Percentiles rank a stretch among this genome's conserved stretches.
phyloP scores from a whole-genome alignment of 2,329 filamentous ascomycete species.

The Paecilomyces fulvus region DNA sequence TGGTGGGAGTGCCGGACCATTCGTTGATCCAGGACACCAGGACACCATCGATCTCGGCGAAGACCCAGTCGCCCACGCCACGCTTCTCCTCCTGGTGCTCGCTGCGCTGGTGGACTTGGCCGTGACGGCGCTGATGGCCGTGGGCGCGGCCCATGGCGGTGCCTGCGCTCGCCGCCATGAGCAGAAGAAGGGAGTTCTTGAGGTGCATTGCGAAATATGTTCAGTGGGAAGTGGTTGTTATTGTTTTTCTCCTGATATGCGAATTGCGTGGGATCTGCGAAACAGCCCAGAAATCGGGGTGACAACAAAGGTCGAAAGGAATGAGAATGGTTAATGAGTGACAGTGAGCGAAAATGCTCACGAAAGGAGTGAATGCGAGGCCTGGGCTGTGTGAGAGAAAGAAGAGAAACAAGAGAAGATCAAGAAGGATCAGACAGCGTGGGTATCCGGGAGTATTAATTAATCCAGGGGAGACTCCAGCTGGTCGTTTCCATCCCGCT shows the following conservation, averaged over 20 bases:
- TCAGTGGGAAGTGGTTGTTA: conserved; percentile 2
- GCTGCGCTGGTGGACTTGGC: conserved; percentile 11
- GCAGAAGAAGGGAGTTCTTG: conserved; percentile 28
- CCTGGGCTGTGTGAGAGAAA: conserved; percentile 2
- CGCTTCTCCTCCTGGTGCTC: conserved; percentile 16
- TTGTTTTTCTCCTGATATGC: not conserved
- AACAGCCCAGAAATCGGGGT: not conserved
- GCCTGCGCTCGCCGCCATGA: conserved; percentile 29
- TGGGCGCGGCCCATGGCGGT: conserved; percentile 28
- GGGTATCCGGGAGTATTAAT: not conserved
- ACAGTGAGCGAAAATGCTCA: conserved; percentile 6
- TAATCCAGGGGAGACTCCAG: not conserved
- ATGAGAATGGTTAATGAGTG: conserved; percentile 6
- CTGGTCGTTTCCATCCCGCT: not conserved
- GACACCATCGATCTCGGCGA: conserved; percentile 25
- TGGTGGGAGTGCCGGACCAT: conserved; percentile 17
- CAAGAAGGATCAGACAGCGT: not conserved
- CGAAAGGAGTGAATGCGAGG: not conserved
- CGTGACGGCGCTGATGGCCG: conserved; percentile 31
- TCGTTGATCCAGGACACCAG: conserved; percentile 28
- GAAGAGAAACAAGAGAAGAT: not conserved
- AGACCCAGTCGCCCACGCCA: conserved; percentile 23
- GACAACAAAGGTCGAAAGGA: conserved; percentile 4
- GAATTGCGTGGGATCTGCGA: not conserved
- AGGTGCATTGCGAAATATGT: conserved; percentile 23